Evolutionary conservation across 306 rosid species (phyloP), one percentile per base, ranked within the genome.

Genomic region (Prunus davidiana): DNA sequence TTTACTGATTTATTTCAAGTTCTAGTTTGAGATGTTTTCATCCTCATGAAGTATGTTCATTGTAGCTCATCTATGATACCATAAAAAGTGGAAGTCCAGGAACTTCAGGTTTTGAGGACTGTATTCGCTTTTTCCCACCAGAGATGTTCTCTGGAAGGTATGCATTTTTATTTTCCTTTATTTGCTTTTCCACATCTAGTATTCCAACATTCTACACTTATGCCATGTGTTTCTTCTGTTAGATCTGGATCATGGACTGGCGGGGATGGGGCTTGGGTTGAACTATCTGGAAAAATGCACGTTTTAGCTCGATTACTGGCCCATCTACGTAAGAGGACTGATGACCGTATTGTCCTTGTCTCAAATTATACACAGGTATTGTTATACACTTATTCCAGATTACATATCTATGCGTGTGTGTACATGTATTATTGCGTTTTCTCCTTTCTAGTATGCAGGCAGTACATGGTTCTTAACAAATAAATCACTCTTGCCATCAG

Each of bases 351-450:
- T 74, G 98, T 94, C 72, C 93, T 94, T 62, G 98, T 94, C 73
- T 94, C 98, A 81, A 92, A 94, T 88, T 94, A 94, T 80, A 94
- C 98, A 60, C 98, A 94, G 96, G 98, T 89, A 87, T 55, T 74
- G 74, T 74, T 30, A 25, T 12, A 69, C 55, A 49, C 70, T 38
- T 49, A 25, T 70, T 76, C 20, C 78, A 72, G 6, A 72, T 6
- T 28, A 12, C 18, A 18, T 70, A 51, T 61, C 8, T 27, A 5
- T 12, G 13, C 2, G 3, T 77, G 4, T 56, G 20, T 9, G 43
- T 13, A 51, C 10, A 14, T 67, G 19, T 12, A 15, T 51, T 57
- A 12, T 24, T 18, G 12, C 20, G 2, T 15, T 19, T 6, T 4
- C 22, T 15, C 60, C 52, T 66, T 34, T 58, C 34, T 71, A 41